These are phyloP conservation scores for Calonectria honghensis DNA, from an alignment of 2,329 filamentous ascomycete species.

Conservation along the genomic window DNA sequence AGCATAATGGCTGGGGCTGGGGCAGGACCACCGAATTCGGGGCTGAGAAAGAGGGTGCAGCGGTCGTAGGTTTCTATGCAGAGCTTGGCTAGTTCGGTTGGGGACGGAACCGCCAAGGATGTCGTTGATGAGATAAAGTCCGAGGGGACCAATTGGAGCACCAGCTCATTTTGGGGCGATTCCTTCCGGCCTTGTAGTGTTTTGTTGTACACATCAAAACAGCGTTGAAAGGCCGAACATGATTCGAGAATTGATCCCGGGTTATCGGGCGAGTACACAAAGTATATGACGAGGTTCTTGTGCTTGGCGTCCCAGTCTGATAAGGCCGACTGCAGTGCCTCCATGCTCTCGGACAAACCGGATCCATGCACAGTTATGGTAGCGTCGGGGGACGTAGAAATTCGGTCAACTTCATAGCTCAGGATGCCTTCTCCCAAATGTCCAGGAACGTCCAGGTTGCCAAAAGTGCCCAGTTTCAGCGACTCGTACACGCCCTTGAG, in stretches of 20 bases:
- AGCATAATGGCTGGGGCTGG: conserved; percentile 83
- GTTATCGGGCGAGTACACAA: conserved; percentile 81
- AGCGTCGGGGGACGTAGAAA: conserved; percentile 63
- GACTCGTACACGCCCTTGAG: conserved; percentile 84
- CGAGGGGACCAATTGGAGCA: conserved; percentile 84
- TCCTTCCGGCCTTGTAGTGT: conserved; percentile 65
- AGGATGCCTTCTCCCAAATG: conserved; percentile 68
- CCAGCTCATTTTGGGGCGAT: conserved; percentile 76
- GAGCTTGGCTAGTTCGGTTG: conserved; percentile 75
- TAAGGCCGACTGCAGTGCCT: conserved; percentile 68
- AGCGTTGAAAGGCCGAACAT: conserved; percentile 82
- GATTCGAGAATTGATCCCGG: conserved; percentile 79
- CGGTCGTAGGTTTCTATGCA: conserved; percentile 87
- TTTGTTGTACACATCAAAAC: conserved; percentile 77
- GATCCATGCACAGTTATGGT: conserved; percentile 65
- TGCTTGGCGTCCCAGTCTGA: conserved; percentile 64
- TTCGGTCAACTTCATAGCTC: conserved; percentile 69
- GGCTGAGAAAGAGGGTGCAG: conserved; percentile 71
- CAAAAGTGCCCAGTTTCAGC: conserved; percentile 82
- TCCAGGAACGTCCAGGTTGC: conserved; percentile 65
- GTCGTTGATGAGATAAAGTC: conserved; percentile 79
- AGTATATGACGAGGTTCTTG: conserved; percentile 84
- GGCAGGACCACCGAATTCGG: conserved; percentile 68
- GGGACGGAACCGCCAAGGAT: conserved; percentile 77
- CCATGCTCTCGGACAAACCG: conserved; percentile 69